Evolutionary conservation across 768 basidiomycete genomes (phyloP).

Genomic region (Gloeopeniophorella convolvens): DNA sequence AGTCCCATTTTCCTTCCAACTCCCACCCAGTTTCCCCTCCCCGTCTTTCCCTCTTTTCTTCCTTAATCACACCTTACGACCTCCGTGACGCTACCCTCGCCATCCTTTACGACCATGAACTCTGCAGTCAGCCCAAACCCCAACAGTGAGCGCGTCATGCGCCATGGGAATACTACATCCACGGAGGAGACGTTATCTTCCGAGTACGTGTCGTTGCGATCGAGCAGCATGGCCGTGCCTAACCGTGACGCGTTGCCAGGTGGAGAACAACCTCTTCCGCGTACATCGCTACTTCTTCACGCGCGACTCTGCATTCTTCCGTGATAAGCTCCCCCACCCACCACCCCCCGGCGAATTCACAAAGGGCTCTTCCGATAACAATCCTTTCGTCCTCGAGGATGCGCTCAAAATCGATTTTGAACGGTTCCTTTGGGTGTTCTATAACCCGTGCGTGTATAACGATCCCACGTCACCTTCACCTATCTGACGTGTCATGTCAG

Average conservation of each 20-base stretch:
- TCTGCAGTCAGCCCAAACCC: not conserved
- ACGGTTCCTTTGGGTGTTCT: slow-evolving; percentile 56
- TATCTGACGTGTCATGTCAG: slow-evolving; percentile 28
- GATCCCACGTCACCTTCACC: not conserved
- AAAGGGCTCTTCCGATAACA: slow-evolving; percentile 25
- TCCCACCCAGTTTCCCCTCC: not conserved
- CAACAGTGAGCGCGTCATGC: slow-evolving; percentile 24
- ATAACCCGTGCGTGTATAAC: slow-evolving; percentile 48
- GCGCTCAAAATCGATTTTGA: slow-evolving; percentile 44
- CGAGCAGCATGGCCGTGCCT: not conserved
- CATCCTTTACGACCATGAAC: slow-evolving; percentile 8
- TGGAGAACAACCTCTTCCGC: slow-evolving; percentile 50
- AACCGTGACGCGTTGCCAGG: slow-evolving; percentile 30
- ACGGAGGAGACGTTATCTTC: slow-evolving; percentile 23
- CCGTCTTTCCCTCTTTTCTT: not conserved
- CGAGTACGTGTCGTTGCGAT: slow-evolving; percentile 14
- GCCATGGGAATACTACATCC: slow-evolving; percentile 22
- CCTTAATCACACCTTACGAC: slow-evolving; percentile 3
- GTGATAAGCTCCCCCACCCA: slow-evolving; percentile 23
- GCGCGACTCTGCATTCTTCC: slow-evolving; percentile 41
- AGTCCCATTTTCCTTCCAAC: slow-evolving; percentile 2
- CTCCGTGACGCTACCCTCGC: not conserved
- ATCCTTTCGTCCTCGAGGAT: slow-evolving; percentile 34
- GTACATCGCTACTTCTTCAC: slow-evolving; percentile 61
- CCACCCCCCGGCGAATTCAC: slow-evolving; percentile 16